Conservation (phyloP, 306 rosid species). For the Vicia faba region DNA sequence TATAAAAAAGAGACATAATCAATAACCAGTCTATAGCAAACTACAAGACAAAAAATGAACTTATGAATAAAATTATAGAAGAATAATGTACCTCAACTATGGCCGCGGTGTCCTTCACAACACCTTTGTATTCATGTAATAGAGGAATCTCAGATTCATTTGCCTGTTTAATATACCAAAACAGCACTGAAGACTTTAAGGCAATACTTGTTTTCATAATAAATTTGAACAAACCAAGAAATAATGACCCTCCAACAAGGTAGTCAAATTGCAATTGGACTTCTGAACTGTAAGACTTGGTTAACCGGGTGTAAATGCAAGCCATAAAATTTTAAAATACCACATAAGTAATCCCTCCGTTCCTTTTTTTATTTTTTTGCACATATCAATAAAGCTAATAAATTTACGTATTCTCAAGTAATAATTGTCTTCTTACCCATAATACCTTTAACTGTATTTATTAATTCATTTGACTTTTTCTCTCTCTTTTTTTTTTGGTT, state of each 20-base stretch:
- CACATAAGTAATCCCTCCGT: neutral
- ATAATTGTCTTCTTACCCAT: no score
- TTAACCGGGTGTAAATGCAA: conserved; percentile 4
- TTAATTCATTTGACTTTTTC: no score
- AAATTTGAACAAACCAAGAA: conserved; percentile 34
- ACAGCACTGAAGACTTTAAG: conserved; percentile 28
- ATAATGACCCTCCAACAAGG: conserved; percentile 24
- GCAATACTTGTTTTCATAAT: conserved; percentile 17
- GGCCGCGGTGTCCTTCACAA: conserved; percentile 60
- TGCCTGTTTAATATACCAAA: conserved; percentile 53
- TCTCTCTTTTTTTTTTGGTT: no score
- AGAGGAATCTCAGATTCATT: conserved; percentile 93
- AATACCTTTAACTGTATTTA: no score
- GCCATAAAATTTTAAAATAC: conserved; percentile 10
- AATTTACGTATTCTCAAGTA: no score
- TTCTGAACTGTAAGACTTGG: neutral
- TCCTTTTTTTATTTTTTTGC: no score
- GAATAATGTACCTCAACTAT: conserved; percentile 69
- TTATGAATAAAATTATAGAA: conserved; percentile 21
- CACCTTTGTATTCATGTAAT: conserved; percentile 69
- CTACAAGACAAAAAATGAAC: conserved; percentile 3
- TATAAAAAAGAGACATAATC: conserved; percentile 27
- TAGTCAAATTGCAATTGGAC: conserved; percentile 22
- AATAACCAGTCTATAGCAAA: conserved; percentile 21
- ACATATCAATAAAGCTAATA: no score